Percentiles rank a stretch among this genome's conserved stretches.
Conservation (phyloP, 2,329 filamentous ascomycete species). For the Scortechinia acanthostroma region DNA sequence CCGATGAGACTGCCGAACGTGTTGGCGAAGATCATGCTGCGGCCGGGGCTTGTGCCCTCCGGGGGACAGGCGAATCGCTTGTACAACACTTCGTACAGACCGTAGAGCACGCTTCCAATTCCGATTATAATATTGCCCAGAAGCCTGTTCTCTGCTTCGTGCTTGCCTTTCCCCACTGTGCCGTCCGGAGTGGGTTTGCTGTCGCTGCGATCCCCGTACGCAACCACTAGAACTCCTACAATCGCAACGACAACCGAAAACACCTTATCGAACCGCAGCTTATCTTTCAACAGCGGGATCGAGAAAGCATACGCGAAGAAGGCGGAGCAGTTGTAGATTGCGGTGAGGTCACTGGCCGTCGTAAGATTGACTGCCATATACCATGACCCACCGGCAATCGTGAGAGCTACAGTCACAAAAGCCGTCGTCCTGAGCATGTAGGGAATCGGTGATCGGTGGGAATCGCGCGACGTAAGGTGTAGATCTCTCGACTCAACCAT, state of each 20-base stretch:
- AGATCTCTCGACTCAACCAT: constrained; percentile 81
- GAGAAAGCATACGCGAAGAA: constrained; percentile 98
- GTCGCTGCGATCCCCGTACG: constrained; percentile 68
- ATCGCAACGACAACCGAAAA: constrained; percentile 83
- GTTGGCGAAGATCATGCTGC: constrained; percentile 94
- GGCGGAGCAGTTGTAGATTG: constrained; percentile 97
- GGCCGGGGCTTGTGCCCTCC: constrained; percentile 73
- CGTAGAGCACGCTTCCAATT: constrained; percentile 18
- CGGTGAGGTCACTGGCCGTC: constrained; percentile 85
- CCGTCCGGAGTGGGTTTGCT: not conserved
- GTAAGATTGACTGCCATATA: constrained; percentile 92
- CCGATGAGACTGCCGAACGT: constrained; percentile 85
- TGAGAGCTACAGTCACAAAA: constrained; percentile 77
- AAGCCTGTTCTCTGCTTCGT: constrained; percentile 55
- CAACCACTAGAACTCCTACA: constrained; percentile 83
- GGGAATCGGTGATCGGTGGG: constrained; percentile 15
- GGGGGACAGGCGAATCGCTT: constrained; percentile 90
- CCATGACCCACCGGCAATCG: constrained; percentile 86
- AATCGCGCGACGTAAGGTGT: constrained; percentile 41
- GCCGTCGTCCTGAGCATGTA: constrained; percentile 78
- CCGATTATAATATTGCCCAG: constrained; percentile 77
- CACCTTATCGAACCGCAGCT: constrained; percentile 76
- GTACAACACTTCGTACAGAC: constrained; percentile 77
- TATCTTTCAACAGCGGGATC: constrained; percentile 81
- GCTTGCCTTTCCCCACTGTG: constrained; percentile 2